Percentiles rank a stretch among this genome's conserved stretches.
Conservation (phyloP, 345 rosid genomes). For the Eucalyptus erythrocorys region DNA sequence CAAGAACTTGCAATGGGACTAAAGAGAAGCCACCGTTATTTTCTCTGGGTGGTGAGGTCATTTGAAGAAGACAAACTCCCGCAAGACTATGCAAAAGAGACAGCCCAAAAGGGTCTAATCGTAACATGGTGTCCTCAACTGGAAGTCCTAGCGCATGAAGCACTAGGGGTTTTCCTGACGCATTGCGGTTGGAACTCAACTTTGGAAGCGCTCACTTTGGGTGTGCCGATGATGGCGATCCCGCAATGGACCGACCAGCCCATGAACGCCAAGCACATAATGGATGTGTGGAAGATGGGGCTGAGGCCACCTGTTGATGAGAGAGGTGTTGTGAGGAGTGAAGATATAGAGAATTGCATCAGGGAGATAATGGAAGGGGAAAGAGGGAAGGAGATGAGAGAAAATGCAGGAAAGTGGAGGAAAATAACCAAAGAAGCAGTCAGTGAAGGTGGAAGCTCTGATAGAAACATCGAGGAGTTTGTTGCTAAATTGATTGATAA, state of each 20-base stretch:
- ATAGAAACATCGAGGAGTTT: neutral
- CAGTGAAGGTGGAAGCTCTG: neutral
- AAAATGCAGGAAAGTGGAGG: conserved; percentile 2
- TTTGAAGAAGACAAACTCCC: neutral
- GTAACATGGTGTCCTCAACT: neutral
- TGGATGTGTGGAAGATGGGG: conserved; percentile 13
- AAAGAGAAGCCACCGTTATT: neutral
- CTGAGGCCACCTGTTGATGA: neutral
- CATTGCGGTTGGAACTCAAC: conserved; percentile 4
- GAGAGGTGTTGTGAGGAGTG: neutral
- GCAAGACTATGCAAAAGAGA: neutral
- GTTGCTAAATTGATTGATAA: neutral
- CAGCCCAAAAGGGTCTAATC: neutral
- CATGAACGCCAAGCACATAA: conserved; percentile 6
- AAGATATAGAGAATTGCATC: neutral
- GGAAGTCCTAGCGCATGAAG: conserved; percentile 1
- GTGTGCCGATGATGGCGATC: neutral
- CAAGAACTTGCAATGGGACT: neutral
- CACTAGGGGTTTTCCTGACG: neutral
- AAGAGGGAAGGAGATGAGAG: neutral
- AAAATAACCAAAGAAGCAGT: neutral
- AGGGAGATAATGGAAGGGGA: conserved; percentile 2
- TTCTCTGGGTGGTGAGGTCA: neutral
- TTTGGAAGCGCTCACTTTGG: neutral
- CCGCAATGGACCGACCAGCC: neutral